Conservation (phyloP, 176 grass and related monocot species). For the Zoysia pacifica region DNA sequence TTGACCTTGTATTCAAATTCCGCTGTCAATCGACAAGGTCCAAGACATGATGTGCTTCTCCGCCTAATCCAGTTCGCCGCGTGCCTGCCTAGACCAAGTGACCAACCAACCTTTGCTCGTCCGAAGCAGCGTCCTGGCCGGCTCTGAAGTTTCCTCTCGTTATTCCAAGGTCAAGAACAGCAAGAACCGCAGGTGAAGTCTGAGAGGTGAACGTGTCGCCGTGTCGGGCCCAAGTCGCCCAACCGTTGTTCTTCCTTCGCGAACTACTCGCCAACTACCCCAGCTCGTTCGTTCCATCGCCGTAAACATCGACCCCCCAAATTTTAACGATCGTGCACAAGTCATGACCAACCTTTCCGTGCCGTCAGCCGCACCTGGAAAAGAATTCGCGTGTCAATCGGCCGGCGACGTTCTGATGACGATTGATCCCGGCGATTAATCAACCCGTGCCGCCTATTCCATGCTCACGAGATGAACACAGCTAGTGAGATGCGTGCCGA, state of each 20-base stretch:
- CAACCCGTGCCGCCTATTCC: background rate
- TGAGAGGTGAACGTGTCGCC: constrained; percentile 3
- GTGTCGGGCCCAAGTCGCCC: too few species aligned
- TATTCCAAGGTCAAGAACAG: background rate
- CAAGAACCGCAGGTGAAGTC: background rate
- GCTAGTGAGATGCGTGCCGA: background rate
- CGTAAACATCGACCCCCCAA: background rate
- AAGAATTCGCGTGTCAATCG: background rate
- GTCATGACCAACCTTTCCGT: constrained; percentile 58
- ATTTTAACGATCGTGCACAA: constrained; percentile 28
- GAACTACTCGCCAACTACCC: constrained; percentile 63
- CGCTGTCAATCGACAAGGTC: background rate
- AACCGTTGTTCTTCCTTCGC: constrained; percentile 31
- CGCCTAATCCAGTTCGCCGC: background rate
- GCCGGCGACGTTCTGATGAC: background rate
- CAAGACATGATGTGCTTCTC: background rate
- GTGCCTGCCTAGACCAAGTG: background rate
- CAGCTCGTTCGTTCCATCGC: constrained; percentile 7
- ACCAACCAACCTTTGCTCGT: background rate
- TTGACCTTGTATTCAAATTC: background rate
- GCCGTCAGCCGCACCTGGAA: background rate
- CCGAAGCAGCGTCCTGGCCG: background rate
- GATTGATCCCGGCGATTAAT: background rate
- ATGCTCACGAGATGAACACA: background rate
- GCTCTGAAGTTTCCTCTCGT: background rate